Evolutionary conservation across 345 rosid species (phyloP), one percentile per base, ranked within the genome.

Genomic region (Syzygium aromaticum): DNA sequence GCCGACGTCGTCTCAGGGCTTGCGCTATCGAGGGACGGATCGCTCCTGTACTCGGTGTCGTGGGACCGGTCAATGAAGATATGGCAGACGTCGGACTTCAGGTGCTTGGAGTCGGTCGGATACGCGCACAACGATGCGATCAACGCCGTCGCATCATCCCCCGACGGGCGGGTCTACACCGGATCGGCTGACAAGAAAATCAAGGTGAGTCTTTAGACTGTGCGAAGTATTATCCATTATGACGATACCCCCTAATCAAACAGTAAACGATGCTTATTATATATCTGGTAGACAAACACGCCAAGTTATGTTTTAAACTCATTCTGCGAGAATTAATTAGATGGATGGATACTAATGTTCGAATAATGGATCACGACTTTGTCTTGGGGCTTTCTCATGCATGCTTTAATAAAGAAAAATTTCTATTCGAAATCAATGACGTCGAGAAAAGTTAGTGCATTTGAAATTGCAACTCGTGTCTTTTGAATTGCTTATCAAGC

Each of bases 11-110:
- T 97, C 59, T 95, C 99, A 0, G 96, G 94, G 59, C 94, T 96
- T 63, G 98, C 96, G 82, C 87, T 97, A 64, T 93, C 99, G 19
- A 89, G 86, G 43, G 98, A 97, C 80, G 94, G 91, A 85, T 88
- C 95, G 27, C 90, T 95, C 51, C 96, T 97, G 28, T 97, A 95
- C 86, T 97, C 99, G 0, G 98, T 96, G 40, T 97, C 99, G 30
- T 97, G 99, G 99, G 99, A 97, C 86, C 86, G 98, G 88, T 93
- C 99, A 19, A 92, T 97, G 89, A 97, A 97, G 84, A 91, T 96
- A 52, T 96, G 99, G 99, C 91, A 98, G 53, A 95, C 97, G 5
- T 84, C 88, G 0, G 98, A 95, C 90, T 97, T 96, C 93, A 95
- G 93, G 88, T 97, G 99, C 87, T 12, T 95, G 90, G 95, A 97